phyloP scores from a whole-genome alignment of 2,329 filamentous ascomycete genomes.

The Stachybotrys echinatus region DNA sequence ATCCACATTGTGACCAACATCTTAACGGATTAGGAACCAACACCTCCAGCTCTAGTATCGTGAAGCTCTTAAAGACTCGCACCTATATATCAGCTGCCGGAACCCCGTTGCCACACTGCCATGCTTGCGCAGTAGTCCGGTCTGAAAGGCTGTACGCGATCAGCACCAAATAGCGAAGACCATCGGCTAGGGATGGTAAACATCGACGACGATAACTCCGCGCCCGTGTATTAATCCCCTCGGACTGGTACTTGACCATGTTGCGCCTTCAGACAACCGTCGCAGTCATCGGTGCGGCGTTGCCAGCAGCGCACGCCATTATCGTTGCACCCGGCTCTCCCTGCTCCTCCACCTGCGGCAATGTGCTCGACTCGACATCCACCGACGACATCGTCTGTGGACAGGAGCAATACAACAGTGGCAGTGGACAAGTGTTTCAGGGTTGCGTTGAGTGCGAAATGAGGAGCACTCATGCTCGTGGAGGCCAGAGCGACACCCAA shows the following conservation, averaged over 20 bases:
- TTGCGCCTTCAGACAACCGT: constrained; percentile 12
- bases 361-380: constrained; percentile 41
- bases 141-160: neutral
- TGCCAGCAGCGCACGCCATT: constrained; percentile 23
- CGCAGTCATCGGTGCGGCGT: constrained; percentile 9
- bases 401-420: constrained; percentile 30
- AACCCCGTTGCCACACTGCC: neutral
- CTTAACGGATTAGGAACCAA: neutral
- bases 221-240: too few species aligned
- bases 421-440: constrained; percentile 43
- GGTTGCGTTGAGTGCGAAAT: constrained; percentile 48
- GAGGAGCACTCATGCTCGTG: constrained; percentile 39
- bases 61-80: neutral
- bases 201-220: too few species aligned
- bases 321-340: constrained; percentile 42
- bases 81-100: neutral
- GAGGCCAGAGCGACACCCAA: constrained; percentile 46
- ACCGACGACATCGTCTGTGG: constrained; percentile 43
- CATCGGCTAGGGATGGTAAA: too few species aligned
- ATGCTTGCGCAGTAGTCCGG: neutral
- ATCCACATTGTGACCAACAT: neutral
- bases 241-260: constrained; percentile 3
- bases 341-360: constrained; percentile 48
- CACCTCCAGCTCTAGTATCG: neutral
- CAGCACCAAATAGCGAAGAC: neutral